Percentiles rank a stretch among this genome's conserved stretches.
phyloP scores from a whole-genome alignment of 805 yeast species.

The Wickerhamomyces canadensis region DNA sequence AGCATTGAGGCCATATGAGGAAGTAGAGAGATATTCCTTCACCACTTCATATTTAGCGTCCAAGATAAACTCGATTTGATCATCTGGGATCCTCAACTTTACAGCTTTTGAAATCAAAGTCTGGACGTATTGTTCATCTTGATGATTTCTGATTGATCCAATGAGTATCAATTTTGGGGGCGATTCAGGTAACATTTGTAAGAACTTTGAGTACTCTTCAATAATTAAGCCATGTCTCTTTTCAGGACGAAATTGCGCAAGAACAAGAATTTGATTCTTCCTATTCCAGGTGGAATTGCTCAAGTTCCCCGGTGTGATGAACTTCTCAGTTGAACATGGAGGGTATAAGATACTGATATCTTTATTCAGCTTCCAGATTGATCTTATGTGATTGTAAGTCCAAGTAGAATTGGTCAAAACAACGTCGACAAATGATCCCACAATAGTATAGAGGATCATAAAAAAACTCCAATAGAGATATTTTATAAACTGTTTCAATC shows the following conservation, averaged over 20 bases:
- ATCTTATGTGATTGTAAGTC: slow-evolving; percentile 73
- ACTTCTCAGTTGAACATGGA: slow-evolving; percentile 74
- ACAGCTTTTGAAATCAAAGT: slow-evolving; percentile 39
- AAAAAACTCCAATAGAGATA: slow-evolving; percentile 68
- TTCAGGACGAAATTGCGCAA: slow-evolving; percentile 95
- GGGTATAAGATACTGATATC: slow-evolving; percentile 64
- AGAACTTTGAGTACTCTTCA: slow-evolving; percentile 53
- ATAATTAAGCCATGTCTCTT: slow-evolving; percentile 79
- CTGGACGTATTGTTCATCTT: slow-evolving; percentile 57
- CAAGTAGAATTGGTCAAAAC: slow-evolving; percentile 83
- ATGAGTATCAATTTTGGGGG: slow-evolving; percentile 62
- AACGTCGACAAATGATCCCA: slow-evolving; percentile 62
- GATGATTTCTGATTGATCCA: slow-evolving; percentile 75
- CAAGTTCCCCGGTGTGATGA: slow-evolving; percentile 23
- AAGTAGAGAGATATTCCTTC: slow-evolving; percentile 42
- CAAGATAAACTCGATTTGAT: slow-evolving; percentile 48
- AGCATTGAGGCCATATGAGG: slow-evolving; percentile 80
- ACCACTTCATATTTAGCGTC: slow-evolving; percentile 73
- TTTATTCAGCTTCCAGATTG: slow-evolving; percentile 53
- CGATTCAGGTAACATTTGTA: slow-evolving; percentile 19
- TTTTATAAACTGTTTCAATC: slow-evolving; percentile 31
- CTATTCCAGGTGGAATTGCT: slow-evolving; percentile 18
- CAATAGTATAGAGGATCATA: slow-evolving; percentile 54
- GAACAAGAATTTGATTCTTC: slow-evolving; percentile 33
- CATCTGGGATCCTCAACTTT: slow-evolving; percentile 35